Base-by-base conservation (phyloP, 2,329 filamentous ascomycete species). In the Ophiostoma fasciatum region DNA sequence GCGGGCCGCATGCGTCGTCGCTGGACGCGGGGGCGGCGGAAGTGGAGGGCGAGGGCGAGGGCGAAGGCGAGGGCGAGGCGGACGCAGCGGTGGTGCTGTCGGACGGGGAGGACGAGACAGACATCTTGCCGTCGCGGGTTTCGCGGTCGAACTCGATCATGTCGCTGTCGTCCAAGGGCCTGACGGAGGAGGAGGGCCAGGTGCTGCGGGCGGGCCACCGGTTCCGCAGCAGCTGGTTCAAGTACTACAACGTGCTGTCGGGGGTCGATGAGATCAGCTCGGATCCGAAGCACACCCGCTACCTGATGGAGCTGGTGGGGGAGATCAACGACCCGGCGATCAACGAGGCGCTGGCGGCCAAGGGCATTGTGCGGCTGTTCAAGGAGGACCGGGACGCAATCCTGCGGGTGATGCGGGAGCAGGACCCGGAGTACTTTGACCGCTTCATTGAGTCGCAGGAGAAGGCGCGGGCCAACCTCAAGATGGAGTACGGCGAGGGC, bases 341-440 rank as follows among this genome's bases (percentile, higher is more conserved):
- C 33, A 55, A 57, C 37, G 57, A 60, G 31, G 65, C 66, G 47
- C 63, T 71, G 4, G 60, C 65, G 35, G 60, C 66, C 28, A 66
- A 71, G 45, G 78, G 79, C 1, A 67, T 69, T 34, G 62, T 80
- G 11, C 60, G 62, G 37, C 68, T 73, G 0, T 75, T 83, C 45
- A 64, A 71, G 46, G 69, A 76, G 48, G 55, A 75, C 43, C 61
- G 58, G 39, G 63, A 67, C 13, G 50, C 66, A 35, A 59, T 75
- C 15, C 51, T 66, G 28, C 56, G 59, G 41, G 49, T 54, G 33
- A 49, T 77, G 44, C 62, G 71, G 14, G 71, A 70, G 5, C 65
- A 68, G 20, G 81, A 84, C 44, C 73, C 75, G 0, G 70, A 74
- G 42, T 66, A 79, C 51, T 72, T 81, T 68, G 66, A 68, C 33